Percentiles rank a stretch among this genome's conserved stretches.
phyloP scores from a whole-genome alignment of 106 monocot species.

The Ottelia alismoides region DNA sequence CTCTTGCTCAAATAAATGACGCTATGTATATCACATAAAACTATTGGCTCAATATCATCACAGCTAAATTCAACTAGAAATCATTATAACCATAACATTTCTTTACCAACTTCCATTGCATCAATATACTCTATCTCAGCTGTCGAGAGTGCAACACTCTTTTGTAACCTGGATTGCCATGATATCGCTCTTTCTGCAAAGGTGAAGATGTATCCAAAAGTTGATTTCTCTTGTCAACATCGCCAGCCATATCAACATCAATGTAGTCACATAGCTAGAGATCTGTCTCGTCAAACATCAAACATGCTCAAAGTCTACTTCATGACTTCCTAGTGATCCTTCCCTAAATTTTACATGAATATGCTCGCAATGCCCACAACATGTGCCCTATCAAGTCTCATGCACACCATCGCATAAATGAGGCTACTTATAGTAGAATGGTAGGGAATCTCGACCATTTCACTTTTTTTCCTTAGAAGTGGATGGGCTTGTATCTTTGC shows the following conservation, averaged over 20 bases:
- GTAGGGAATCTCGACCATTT: background rate
- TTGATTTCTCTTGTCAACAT: background rate
- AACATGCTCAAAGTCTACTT: background rate
- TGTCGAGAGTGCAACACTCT: background rate
- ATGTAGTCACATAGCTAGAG: background rate
- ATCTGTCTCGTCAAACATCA: background rate
- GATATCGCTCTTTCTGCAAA: background rate
- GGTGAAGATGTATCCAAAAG: background rate
- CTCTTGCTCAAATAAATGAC: background rate
- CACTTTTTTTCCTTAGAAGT: background rate
- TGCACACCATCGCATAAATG: background rate
- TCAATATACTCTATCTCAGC: background rate
- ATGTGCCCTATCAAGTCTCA: background rate
- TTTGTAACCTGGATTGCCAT: background rate
- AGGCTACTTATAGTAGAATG: background rate
- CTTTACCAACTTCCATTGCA: background rate
- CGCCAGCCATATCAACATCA: background rate
- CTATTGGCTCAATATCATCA: background rate
- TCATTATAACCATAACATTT: background rate
- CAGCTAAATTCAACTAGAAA: background rate
- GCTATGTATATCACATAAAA: background rate
- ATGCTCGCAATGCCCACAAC: background rate
- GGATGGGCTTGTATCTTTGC: background rate
- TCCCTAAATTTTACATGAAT: background rate
- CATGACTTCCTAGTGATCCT: background rate